Conservation (phyloP, 2,329 filamentous ascomycete genomes). For the Paraconiothyrium sp. region DNA sequence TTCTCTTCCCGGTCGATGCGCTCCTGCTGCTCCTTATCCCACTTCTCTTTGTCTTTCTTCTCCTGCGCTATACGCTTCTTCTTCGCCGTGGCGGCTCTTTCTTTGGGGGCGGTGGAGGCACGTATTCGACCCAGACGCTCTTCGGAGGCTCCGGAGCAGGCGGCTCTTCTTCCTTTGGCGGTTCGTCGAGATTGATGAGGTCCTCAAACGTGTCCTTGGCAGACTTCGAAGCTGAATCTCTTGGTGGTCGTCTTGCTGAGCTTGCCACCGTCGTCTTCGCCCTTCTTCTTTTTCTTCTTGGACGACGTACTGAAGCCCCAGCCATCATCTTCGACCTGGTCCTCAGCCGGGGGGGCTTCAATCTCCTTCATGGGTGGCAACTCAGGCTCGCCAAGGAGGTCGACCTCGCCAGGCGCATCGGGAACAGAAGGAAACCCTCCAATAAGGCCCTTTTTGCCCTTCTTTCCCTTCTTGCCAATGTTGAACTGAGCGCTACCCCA, state of each 20-base stretch:
- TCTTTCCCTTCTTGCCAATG: slow-evolving; percentile 64
- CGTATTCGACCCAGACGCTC: slow-evolving; percentile 33
- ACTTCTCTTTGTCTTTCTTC: slow-evolving; percentile 52
- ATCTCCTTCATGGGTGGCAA: slow-evolving; percentile 64
- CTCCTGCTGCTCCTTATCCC: slow-evolving; percentile 41
- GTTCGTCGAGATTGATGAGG: slow-evolving; percentile 44
- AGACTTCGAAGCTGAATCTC: slow-evolving; percentile 42
- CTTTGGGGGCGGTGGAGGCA: slow-evolving; percentile 30
- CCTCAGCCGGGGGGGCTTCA: slow-evolving; percentile 47
- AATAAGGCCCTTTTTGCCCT: slow-evolving; percentile 61
- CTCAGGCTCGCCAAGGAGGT: slow-evolving; percentile 42
- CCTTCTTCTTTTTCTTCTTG: slow-evolving; percentile 47
- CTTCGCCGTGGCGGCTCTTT: slow-evolving; percentile 31
- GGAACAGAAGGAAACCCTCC: slow-evolving; percentile 61
- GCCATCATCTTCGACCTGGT: slow-evolving; percentile 53
- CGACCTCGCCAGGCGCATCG: slow-evolving; percentile 59
- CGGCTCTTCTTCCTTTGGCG: slow-evolving; percentile 36
- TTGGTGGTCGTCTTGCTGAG: slow-evolving; percentile 42
- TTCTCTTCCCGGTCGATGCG: slow-evolving; percentile 37
- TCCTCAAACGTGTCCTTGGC: slow-evolving; percentile 46
- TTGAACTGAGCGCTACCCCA: slow-evolving; percentile 50
- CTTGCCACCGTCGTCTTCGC: slow-evolving; percentile 37
- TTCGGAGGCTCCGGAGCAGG: slow-evolving; percentile 38
- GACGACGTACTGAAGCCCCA: slow-evolving; percentile 34
- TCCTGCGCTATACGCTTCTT: slow-evolving; percentile 33